A percentile compares a stretch with the other conserved stretches of the same genome.
phyloP scores from a whole-genome alignment of 1,284 basidiomycete species.

The Cryptococcus sp. region DNA sequence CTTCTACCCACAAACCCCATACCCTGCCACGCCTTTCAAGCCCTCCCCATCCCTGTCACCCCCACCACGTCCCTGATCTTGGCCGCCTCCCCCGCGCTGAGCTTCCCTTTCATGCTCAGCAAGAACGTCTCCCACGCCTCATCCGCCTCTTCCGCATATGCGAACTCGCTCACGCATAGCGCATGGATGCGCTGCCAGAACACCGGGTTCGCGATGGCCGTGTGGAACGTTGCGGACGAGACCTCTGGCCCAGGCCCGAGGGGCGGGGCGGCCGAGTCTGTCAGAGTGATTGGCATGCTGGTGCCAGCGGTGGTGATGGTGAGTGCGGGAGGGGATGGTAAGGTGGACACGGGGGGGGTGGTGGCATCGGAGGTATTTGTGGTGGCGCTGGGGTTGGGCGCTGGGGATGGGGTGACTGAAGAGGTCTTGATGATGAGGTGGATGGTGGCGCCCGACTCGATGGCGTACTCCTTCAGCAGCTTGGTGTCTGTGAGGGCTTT shows the following conservation, averaged over 20 bases:
- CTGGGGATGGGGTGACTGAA: slow-evolving; percentile 9
- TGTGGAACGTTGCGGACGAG: slow-evolving; percentile 57
- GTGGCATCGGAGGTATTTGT: slow-evolving; percentile 13
- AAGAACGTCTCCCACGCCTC: slow-evolving; percentile 48
- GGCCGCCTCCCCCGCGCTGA: slow-evolving; percentile 49
- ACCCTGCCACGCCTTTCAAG: slow-evolving; percentile 6
- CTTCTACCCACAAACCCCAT: not conserved
- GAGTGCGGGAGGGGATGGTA: slow-evolving; percentile 48
- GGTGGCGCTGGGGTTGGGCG: slow-evolving; percentile 15
- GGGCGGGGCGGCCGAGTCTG: slow-evolving; percentile 32
- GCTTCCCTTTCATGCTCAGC: slow-evolving; percentile 40
- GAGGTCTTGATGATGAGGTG: slow-evolving; percentile 78
- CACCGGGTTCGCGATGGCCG: slow-evolving; percentile 62
- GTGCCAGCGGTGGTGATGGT: slow-evolving; percentile 47
- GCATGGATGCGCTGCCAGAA: slow-evolving; percentile 70
- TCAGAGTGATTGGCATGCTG: slow-evolving; percentile 25
- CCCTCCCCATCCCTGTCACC: slow-evolving; percentile 35
- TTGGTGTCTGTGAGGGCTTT: slow-evolving; percentile 84
- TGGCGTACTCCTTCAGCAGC: slow-evolving; percentile 79
- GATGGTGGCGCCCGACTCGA: slow-evolving; percentile 72
- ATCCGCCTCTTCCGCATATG: slow-evolving; percentile 60
- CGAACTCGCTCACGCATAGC: slow-evolving; percentile 68
- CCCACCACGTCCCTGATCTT: slow-evolving; percentile 50
- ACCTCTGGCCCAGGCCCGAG: slow-evolving; percentile 34
- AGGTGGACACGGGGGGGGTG: slow-evolving; percentile 16